A percentile compares a stretch with the other conserved stretches of the same genome.
These are phyloP conservation scores for Reticulascus tulasneorum DNA, from an alignment of 2,329 filamentous ascomycete species.

Conservation along the genomic window DNA sequence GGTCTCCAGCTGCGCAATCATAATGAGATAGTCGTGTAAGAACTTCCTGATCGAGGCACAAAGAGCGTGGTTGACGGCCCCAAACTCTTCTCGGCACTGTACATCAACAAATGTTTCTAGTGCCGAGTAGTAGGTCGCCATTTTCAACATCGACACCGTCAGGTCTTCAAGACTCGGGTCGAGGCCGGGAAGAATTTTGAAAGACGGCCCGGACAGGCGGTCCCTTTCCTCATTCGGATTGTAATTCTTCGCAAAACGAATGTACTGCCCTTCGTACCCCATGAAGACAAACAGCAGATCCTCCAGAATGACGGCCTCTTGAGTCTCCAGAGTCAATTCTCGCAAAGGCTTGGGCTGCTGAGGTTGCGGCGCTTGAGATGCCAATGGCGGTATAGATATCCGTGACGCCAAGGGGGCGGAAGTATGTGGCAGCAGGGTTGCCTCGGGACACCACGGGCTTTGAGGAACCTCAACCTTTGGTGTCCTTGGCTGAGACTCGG, in stretches of 20 bases:
- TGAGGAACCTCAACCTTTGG: conserved; percentile 43
- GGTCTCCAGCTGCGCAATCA: conserved; percentile 90
- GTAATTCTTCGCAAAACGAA: conserved; percentile 79
- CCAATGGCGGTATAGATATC: conserved; percentile 65
- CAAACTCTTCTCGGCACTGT: conserved; percentile 88
- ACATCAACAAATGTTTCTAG: conserved; percentile 92
- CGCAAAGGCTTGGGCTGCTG: conserved; percentile 65
- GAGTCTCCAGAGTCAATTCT: conserved; percentile 71
- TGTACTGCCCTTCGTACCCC: conserved; percentile 98
- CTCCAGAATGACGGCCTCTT: conserved; percentile 84
- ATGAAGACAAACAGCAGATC: conserved; percentile 94
- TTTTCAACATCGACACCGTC: conserved; percentile 82
- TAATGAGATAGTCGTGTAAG: conserved; percentile 87
- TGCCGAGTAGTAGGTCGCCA: conserved; percentile 89
- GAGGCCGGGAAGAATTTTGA: conserved; percentile 74
- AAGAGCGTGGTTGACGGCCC: conserved; percentile 89
- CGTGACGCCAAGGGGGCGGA: conserved; percentile 68
- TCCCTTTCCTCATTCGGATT: conserved; percentile 83
- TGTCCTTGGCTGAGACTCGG: conserved; percentile 42
- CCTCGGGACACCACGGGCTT: conserved; percentile 77
- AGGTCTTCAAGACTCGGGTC: conserved; percentile 90
- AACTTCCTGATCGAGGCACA: conserved; percentile 92
- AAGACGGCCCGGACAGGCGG: conserved; percentile 75
- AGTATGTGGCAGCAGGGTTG: conserved; percentile 63
- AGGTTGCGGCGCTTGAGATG: conserved; percentile 63